Conservation (phyloP, 257 asterid species). For the Echium plantagineum region DNA sequence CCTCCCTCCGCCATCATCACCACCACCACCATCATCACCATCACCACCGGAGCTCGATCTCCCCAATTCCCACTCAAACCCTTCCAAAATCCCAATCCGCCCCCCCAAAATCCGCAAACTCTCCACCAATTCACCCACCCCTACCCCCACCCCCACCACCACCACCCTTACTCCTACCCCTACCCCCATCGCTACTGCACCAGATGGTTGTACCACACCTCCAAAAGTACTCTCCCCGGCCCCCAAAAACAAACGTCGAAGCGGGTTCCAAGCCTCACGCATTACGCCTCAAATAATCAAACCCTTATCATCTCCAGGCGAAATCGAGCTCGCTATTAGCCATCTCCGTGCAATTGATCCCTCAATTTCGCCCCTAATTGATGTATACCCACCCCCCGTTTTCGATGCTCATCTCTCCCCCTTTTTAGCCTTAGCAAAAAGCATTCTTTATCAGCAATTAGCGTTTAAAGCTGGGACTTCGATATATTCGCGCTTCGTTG, state of each 20-base stretch:
- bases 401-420: slow-evolving; percentile 57
- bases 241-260: slow-evolving; percentile 47
- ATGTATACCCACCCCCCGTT: slow-evolving; percentile 42
- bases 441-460: slow-evolving; percentile 82
- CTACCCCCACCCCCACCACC: neutral
- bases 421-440: slow-evolving; percentile 60
- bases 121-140: slow-evolving; percentile 19
- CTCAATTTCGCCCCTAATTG: slow-evolving; percentile 46
- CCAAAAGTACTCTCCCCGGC: slow-evolving; percentile 6
- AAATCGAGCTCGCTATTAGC: slow-evolving; percentile 45
- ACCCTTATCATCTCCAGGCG: slow-evolving; percentile 56
- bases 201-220: too few relatives aligned
- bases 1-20: neutral
- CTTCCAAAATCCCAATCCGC: slow-evolving; percentile 91
- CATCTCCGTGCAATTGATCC: slow-evolving; percentile 68
- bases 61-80: slow-evolving; percentile 37
- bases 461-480: slow-evolving; percentile 80
- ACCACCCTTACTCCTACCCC: too few relatives aligned
- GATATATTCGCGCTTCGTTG: slow-evolving; percentile 61
- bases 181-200: neutral
- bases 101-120: slow-evolving; percentile 88
- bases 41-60: slow-evolving; percentile 11
- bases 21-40: slow-evolving; percentile 21
- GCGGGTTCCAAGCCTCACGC: slow-evolving; percentile 40
- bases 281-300: slow-evolving; percentile 49